Evolutionary conservation across 2,329 filamentous ascomycete genomes (phyloP).

Genomic region (Paecilomyces variotii): DNA sequence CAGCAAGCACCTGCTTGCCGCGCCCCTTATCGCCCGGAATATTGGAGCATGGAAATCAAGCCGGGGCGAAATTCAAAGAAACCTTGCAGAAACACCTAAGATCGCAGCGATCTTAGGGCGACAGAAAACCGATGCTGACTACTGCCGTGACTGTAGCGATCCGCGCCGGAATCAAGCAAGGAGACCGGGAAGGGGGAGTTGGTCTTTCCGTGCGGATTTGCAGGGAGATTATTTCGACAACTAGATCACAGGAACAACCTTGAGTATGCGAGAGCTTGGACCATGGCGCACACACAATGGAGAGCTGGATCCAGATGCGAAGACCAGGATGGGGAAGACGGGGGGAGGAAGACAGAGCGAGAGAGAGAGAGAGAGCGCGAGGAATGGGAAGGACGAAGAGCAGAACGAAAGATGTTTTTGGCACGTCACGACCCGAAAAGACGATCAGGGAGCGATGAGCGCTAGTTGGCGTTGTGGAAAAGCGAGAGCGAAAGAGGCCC

Average conservation of each 20-base stretch:
- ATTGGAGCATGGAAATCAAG: constrained; percentile 39
- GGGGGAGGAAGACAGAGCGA: constrained; percentile 7
- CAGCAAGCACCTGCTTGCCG: constrained; percentile 42
- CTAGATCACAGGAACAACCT: constrained; percentile 20
- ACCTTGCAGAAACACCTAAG: constrained; percentile 12
- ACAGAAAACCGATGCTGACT: neutral
- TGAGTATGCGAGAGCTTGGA: constrained; percentile 19
- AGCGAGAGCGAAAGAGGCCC: neutral
- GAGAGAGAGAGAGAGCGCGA: constrained; percentile 6
- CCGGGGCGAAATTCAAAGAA: constrained; percentile 14
- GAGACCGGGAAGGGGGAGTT: constrained; percentile 11
- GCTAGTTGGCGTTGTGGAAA: neutral
- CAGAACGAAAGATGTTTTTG: constrained; percentile 4
- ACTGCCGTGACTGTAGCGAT: neutral
- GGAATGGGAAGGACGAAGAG: constrained; percentile 6
- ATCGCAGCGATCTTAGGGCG: neutral
- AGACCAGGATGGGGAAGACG: constrained; percentile 11
- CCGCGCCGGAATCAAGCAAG: neutral
- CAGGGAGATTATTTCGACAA: constrained; percentile 5
- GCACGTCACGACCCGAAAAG: neutral
- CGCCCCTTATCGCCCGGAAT: constrained; percentile 37
- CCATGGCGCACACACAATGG: constrained; percentile 25
- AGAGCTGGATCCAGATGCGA: constrained; percentile 4
- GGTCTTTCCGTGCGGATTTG: neutral
- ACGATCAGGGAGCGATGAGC: neutral